Percentiles rank a stretch among this genome's conserved stretches.
These are phyloP conservation scores for Eutrema salsugineum DNA, from an alignment of 441 rosid species.

Conservation along the genomic window DNA sequence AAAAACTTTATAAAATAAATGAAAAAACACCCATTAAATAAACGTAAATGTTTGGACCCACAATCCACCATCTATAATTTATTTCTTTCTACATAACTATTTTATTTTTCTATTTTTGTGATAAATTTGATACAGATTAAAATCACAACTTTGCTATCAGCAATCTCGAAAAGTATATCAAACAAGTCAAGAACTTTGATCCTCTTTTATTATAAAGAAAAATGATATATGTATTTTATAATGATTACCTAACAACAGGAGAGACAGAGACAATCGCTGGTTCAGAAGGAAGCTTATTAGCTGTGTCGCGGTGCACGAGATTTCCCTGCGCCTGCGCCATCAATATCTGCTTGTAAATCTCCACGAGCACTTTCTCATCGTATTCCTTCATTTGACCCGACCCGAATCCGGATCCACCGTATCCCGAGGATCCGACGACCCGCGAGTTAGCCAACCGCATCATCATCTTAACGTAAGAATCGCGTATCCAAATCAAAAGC, in stretches of 20 bases:
- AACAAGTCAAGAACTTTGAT: constrained; percentile 17
- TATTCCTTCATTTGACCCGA: constrained; percentile 57
- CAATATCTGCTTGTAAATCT: constrained; percentile 67
- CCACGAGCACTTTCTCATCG: constrained; percentile 65
- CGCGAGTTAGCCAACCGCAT: constrained; percentile 55
- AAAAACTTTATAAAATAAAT: background rate
- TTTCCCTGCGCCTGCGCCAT: constrained; percentile 48
- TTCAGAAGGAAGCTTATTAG: constrained; percentile 13
- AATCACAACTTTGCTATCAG: constrained; percentile 3
- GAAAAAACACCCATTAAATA: background rate
- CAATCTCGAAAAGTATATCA: background rate
- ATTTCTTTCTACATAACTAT: background rate
- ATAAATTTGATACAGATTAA: constrained; percentile 1
- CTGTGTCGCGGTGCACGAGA: constrained; percentile 38
- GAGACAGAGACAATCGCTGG: constrained; percentile 20
- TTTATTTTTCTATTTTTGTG: background rate
- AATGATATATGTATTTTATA: background rate
- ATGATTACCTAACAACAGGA: background rate
- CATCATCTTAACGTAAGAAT: constrained; percentile 87
- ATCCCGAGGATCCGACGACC: constrained; percentile 31
- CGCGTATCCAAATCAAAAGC: constrained; percentile 66
- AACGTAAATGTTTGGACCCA: constrained; percentile 20
- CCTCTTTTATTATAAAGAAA: background rate
- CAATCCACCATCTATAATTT: background rate
- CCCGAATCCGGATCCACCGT: constrained; percentile 37